Conservation (phyloP, 805 yeast genomes). For the Grigorovia jiainica region DNA sequence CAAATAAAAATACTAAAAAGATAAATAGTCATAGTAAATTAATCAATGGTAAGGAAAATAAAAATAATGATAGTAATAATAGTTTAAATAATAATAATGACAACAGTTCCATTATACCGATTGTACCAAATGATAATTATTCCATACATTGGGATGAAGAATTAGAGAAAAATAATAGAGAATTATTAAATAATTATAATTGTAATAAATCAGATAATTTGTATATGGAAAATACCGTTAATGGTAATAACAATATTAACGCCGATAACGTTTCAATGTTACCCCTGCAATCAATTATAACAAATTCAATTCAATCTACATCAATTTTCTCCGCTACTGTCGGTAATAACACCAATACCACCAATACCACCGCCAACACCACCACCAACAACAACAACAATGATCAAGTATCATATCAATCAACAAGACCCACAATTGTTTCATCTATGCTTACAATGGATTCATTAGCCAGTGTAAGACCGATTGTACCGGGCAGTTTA, state of each 20-base stretch:
- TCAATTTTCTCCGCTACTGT: not conserved
- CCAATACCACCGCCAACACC: too few relatives aligned
- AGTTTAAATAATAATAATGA: not conserved
- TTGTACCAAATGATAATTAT: not conserved
- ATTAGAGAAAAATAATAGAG: not conserved
- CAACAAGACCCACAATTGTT: slow-evolving; percentile 29
- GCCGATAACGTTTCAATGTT: not conserved
- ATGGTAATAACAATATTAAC: not conserved
- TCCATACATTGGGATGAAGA: not conserved
- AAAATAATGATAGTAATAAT: not conserved
- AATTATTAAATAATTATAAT: not conserved
- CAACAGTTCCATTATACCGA: not conserved
- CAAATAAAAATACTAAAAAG: not conserved
- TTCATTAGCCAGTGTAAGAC: slow-evolving; percentile 55
- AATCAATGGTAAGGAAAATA: not conserved
- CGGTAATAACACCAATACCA: not conserved
- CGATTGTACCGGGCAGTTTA: slow-evolving; percentile 67
- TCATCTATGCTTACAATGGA: slow-evolving; percentile 32
- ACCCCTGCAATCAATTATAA: not conserved
- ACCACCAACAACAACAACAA: not conserved
- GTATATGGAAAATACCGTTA: not conserved
- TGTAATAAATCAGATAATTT: too few relatives aligned
- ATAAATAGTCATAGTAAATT: not conserved
- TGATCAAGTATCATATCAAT: slow-evolving; percentile 12
- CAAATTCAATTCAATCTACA: not conserved